Base-by-base conservation (phyloP, 169 alveolate species). In the Plasmodium ovale region DNA sequence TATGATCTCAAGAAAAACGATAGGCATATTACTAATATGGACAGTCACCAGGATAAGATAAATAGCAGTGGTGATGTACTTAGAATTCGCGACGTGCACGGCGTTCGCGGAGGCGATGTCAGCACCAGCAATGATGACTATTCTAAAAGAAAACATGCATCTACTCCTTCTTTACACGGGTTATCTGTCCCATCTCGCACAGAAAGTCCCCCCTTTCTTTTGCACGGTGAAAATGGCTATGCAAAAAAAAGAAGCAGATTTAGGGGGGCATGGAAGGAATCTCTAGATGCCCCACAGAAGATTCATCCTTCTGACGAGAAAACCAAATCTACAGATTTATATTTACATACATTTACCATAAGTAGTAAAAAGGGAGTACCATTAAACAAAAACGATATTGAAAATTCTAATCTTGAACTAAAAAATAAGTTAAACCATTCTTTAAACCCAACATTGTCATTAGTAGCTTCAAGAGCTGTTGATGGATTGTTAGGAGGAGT, bases 401-500 rank as follows among this genome's bases (percentile, higher is more conserved):
- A 74, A 54, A 74, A 37, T 65, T 74, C 88, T 12, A 59, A 74
- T 53, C 59, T 74, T n/a, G 77, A 74, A 67, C 37, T 72, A 42
- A 53, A 59, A 23, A 72, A 60, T 62, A 72, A 29, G 21, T 9
- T 60, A 70, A 70, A 70, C 14, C 19, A 70, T 47, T 27, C 64
- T 9, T 49, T 70, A 33, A 74, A 74, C 37, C 88, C 88, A 44
- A 49, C 88, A 12, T 53, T 74, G 23, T 31, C 77, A 14, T 49
- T 74, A 67, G 56, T 74, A 7, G 88, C 88, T 23, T 60, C 88
- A 25, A 59, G 23, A 74, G 88, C 88, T 16, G 74, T 74, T 29
- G 74, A 74, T 65, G 88, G 88, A 5, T 19, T 74, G 14, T 67
- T 74, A 12, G 88, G 74, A 16, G 88, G 88, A 0, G 88, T 74